Evolutionary conservation across 768 basidiomycete species (phyloP).

Genomic region (Panaeolus cyanescens): DNA sequence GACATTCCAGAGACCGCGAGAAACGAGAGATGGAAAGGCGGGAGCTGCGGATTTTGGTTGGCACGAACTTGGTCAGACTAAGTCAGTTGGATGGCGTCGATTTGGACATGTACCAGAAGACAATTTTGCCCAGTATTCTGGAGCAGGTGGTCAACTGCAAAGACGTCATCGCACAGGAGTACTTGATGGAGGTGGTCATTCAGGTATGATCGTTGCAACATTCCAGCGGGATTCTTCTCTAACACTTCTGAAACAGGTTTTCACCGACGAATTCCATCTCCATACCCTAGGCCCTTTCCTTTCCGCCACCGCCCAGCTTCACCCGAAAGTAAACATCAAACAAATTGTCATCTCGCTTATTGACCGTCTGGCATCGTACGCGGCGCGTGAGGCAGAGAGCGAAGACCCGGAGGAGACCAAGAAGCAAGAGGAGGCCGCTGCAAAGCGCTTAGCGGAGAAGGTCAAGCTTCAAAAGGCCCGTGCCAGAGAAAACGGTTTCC

Average conservation of each 20-base stretch:
- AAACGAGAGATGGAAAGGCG: conserved; percentile 96
- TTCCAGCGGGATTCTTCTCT: not conserved
- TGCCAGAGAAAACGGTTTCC: conserved; percentile 53
- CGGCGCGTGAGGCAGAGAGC: conserved; percentile 95
- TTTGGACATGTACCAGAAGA: conserved; percentile 83
- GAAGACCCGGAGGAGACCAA: conserved; percentile 96
- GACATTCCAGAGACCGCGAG: conserved; percentile 95
- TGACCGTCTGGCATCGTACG: conserved; percentile 93
- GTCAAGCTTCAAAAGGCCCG: conserved; percentile 75
- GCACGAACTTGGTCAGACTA: conserved; percentile 95
- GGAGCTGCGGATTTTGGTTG: conserved; percentile 94
- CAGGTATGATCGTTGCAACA: conserved; percentile 59
- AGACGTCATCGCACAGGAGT: conserved; percentile 98
- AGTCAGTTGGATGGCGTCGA: conserved; percentile 97
- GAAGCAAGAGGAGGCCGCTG: conserved; percentile 90
- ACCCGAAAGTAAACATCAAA: conserved; percentile 99
- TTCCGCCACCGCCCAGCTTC: conserved; percentile 92
- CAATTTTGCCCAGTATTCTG: conserved; percentile 88
- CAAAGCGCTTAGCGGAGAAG: conserved; percentile 82
- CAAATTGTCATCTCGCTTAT: conserved; percentile 97
- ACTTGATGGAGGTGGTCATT: conserved; percentile 99
- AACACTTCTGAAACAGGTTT: conserved; percentile 60
- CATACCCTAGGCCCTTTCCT: conserved; percentile 96
- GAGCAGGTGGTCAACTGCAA: conserved; percentile 99
- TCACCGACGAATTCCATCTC: conserved; percentile 98